Evolutionary conservation across 1,284 basidiomycete species (phyloP).

Genomic region (Naganishia albida): DNA sequence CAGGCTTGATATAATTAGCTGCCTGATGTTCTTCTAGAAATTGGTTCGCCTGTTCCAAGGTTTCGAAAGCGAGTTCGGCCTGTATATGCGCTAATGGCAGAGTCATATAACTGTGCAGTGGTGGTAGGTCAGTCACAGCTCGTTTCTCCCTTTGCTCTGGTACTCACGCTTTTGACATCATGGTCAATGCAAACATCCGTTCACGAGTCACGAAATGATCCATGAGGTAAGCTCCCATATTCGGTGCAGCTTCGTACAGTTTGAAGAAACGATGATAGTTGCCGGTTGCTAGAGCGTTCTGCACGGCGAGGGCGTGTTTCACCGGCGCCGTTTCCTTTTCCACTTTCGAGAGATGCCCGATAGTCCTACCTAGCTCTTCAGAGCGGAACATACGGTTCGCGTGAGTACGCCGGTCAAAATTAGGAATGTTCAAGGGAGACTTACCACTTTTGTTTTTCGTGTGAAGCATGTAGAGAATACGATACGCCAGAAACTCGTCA

Average conservation of each 20-base stretch:
- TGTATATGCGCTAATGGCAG: slow-evolving; percentile 76
- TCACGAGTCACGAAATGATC: slow-evolving; percentile 96
- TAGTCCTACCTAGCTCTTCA: slow-evolving; percentile 87
- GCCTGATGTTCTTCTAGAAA: slow-evolving; percentile 75
- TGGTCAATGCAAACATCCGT: slow-evolving; percentile 78
- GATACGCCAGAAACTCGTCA: slow-evolving; percentile 95
- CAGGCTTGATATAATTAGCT: slow-evolving; percentile 62
- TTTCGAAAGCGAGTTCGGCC: slow-evolving; percentile 80
- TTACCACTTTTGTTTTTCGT: slow-evolving; percentile 89
- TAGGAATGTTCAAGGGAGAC: slow-evolving; percentile 40
- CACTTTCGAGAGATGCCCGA: slow-evolving; percentile 89
- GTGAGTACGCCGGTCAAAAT: neutral
- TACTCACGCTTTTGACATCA: slow-evolving; percentile 87
- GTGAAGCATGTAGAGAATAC: slow-evolving; percentile 92
- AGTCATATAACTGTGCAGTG: slow-evolving; percentile 67
- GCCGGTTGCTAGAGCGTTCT: slow-evolving; percentile 82
- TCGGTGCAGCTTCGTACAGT: slow-evolving; percentile 80
- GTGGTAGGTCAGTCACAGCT: neutral
- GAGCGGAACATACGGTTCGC: slow-evolving; percentile 8
- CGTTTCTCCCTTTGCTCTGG: too few relatives aligned
- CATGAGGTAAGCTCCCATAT: slow-evolving; percentile 99
- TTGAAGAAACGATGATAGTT: slow-evolving; percentile 93
- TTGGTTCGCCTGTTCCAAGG: slow-evolving; percentile 55
- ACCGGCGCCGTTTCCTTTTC: slow-evolving; percentile 81
- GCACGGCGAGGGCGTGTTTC: slow-evolving; percentile 84